Evolutionary conservation across 139 green algal species (phyloP), one percentile per base, ranked within the genome.

Genomic region (Chlamydomonas sphaeroides): DNA sequence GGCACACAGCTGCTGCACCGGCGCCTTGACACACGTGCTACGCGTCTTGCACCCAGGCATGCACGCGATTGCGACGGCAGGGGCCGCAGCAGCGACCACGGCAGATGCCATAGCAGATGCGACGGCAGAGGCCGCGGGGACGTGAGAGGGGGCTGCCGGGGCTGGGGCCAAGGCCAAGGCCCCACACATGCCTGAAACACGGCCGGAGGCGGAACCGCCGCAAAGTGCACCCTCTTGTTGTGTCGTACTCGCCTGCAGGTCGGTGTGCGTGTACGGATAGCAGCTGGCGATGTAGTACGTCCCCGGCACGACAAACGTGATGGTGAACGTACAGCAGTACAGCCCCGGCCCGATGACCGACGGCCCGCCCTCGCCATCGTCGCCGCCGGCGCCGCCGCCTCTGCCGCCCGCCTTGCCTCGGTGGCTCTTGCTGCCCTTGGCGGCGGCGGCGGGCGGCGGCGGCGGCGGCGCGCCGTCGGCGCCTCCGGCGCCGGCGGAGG

Each of bases 231-330:
- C 45, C 14, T 53, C 45, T 14, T 14, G 10, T 14, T 53, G 11
- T 10, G 11, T 53, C 45, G 11, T 53, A 30, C 42, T 7, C 32
- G 86, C 80, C 83, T 93, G 90, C 79, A 94, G 61, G 75, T 94
- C 88, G 0, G 81, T 90, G 83, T 94, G 93, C 1, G 85, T 89
- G 85, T 94, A 95, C 6, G 91, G 91, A 71, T 90, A 95, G 80
- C 91, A 92, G 74, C n/a, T 82, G 45, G 86, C 85, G 3, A 92
- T 38, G 41, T 88, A 86, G 81, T 90, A 88, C 36, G 56, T 65
- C 5, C 84, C 87, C 1, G 67, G 66, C n/a, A 65, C 68, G 32
- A 76, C 70, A 53, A 88, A 89, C 41, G 72, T 45, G 1, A 90
- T 6, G 5, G 83, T 88, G 85, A 92, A 92, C 67, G 79, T 90